Evolutionary conservation across 192 early-diverging fungal genomes (phyloP).

Genomic region (Coemansia sp.): DNA sequence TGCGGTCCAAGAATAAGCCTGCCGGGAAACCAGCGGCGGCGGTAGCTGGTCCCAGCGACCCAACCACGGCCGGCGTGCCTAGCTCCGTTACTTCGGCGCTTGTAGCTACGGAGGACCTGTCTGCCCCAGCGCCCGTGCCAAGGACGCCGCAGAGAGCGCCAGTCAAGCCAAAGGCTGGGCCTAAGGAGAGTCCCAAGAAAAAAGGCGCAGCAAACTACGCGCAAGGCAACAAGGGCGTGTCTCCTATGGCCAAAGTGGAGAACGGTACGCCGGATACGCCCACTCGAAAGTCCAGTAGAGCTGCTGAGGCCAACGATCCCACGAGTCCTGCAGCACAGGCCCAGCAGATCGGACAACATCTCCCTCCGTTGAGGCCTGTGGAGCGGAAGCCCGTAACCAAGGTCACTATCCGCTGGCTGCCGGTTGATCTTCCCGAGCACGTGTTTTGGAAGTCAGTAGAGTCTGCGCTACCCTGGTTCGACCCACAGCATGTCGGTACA

Average conservation of each 20-base stretch:
- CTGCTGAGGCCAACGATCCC: neutral
- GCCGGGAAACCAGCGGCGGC: neutral
- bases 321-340: neutral
- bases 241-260: neutral
- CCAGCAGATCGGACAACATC: neutral
- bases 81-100: neutral
- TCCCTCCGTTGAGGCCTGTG: neutral
- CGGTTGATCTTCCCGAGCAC: constrained; percentile 44
- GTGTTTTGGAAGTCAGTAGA: constrained; percentile 48
- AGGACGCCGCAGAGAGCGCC: neutral
- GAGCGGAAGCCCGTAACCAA: constrained; percentile 22
- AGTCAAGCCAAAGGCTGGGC: neutral
- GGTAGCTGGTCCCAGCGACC: neutral
- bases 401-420: constrained; percentile 48
- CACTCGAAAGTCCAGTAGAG: neutral
- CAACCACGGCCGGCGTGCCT: neutral
- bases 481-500: constrained; percentile 10
- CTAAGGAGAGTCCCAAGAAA: constrained; percentile 1
- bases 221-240: neutral
- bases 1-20: constrained; percentile 4
- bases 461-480: constrained; percentile 44
- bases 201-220: neutral
- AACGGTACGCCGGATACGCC: neutral
- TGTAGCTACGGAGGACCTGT: neutral
- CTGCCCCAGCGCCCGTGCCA: neutral